Evolutionary conservation across 1,139 yeast genomes (phyloP).

Genomic region (Geotrichum bryndzae): DNA sequence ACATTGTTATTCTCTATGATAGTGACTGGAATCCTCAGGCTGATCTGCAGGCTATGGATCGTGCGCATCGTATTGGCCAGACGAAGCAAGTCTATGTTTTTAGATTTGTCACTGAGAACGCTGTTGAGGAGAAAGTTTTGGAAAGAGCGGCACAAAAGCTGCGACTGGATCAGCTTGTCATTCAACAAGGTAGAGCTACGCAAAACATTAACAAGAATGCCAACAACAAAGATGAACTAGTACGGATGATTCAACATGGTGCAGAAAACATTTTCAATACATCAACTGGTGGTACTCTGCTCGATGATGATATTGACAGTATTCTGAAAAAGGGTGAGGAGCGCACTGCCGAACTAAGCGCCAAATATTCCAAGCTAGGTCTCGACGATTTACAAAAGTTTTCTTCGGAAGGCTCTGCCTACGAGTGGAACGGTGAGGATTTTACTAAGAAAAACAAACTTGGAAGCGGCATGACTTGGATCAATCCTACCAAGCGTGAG

Average conservation of each 20-base stretch:
- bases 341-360: constrained; percentile 70
- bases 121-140: constrained; percentile 91
- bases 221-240: constrained; percentile 64
- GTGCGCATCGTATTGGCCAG: constrained; percentile 98
- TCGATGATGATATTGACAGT: constrained; percentile 72
- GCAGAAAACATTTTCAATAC: constrained; percentile 73
- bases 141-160: constrained; percentile 95
- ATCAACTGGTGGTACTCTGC: constrained; percentile 33
- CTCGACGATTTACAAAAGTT: constrained; percentile 89
- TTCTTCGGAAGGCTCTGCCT: constrained; percentile 75
- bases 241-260: constrained; percentile 96
- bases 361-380: constrained; percentile 77
- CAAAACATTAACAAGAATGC: constrained; percentile 42
- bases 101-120: constrained; percentile 90
- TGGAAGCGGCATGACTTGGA: constrained; percentile 44
- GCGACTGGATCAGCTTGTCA: constrained; percentile 87
- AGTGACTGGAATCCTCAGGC: constrained; percentile 99
- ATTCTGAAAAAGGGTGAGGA: constrained; percentile 74
- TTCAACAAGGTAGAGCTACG: constrained; percentile 78
- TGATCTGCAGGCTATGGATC: constrained; percentile 96
- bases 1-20: constrained; percentile 81
- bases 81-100: constrained; percentile 91
- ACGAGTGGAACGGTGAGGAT: constrained; percentile 96
- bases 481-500: constrained; percentile 83
- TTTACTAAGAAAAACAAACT: constrained; percentile 57